Evolutionary conservation across 139 green algal species (phyloP).

Genomic region (Raphidocelis subcapitata): DNA sequence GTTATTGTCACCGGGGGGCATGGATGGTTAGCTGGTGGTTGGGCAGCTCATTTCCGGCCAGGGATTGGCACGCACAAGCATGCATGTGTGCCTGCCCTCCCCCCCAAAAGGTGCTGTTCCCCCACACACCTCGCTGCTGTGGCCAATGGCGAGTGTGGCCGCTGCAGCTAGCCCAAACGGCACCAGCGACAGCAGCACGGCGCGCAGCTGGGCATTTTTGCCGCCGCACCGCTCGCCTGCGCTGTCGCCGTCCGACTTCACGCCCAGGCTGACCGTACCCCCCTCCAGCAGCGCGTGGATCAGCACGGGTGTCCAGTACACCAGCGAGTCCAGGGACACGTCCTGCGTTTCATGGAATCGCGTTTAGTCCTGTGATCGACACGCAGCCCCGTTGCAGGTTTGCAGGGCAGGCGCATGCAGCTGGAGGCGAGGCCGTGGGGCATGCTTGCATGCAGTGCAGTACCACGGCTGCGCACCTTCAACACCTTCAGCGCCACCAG

Average conservation of each 20-base stretch:
- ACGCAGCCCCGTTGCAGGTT: too few relatives aligned
- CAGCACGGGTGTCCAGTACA: conserved; percentile 25
- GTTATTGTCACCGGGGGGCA: too few relatives aligned
- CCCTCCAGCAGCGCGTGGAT: conserved; percentile 19
- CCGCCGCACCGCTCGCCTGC: conserved; percentile 15
- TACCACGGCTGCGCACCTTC: too few relatives aligned
- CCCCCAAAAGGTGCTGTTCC: too few relatives aligned
- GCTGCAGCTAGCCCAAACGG: conserved; percentile 17
- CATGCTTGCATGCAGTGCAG: too few relatives aligned
- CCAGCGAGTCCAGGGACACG: conserved; percentile 15
- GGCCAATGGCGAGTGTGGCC: conserved; percentile 5
- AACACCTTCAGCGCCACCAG: conserved; percentile 23
- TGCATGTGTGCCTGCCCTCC: too few relatives aligned
- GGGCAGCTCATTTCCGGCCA: too few relatives aligned
- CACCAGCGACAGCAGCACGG: conserved; percentile 12
- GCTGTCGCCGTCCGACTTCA: neutral
- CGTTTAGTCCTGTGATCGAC: too few relatives aligned
- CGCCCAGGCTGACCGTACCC: neutral
- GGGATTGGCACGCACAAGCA: too few relatives aligned
- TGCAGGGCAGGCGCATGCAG: too few relatives aligned
- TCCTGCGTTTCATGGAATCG: conserved; percentile 17
- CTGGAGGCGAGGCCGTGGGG: too few relatives aligned
- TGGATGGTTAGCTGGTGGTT: too few relatives aligned
- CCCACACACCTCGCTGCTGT: conserved; percentile 13
- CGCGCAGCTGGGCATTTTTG: conserved; percentile 14